These are phyloP conservation scores for Heterococcus sp. DNA, from an alignment of 108 stramenopile genomes.

Conservation along the genomic window DNA sequence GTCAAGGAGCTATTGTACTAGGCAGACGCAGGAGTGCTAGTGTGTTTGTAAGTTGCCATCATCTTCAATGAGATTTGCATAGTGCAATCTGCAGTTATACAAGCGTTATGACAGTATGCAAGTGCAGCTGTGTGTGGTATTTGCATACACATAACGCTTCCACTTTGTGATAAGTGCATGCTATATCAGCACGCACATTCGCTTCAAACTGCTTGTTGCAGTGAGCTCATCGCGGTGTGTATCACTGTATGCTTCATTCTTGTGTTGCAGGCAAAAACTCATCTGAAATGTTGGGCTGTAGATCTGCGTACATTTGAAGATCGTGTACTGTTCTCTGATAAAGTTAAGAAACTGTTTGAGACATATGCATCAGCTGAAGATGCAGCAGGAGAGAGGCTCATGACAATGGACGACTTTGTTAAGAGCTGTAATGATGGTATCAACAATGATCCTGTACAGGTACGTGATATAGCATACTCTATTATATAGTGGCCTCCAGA, in stretches of 20 bases:
- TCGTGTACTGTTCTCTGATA: slow-evolving; percentile 33
- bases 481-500: too few species aligned
- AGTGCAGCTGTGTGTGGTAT: too few species aligned
- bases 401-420: slow-evolving; percentile 64
- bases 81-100: too few species aligned
- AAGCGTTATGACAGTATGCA: too few species aligned
- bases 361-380: slow-evolving; percentile 30
- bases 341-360: slow-evolving; percentile 39
- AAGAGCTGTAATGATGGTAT: slow-evolving; percentile 32
- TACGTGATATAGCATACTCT: background rate
- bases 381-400: slow-evolving; percentile 27
- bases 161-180: too few species aligned
- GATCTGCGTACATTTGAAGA: slow-evolving; percentile 49
- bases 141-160: too few species aligned
- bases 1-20: background rate
- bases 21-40: background rate
- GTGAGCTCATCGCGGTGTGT: slow-evolving; percentile 1
- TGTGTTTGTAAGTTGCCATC: background rate
- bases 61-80: too few species aligned
- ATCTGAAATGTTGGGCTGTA: slow-evolving; percentile 57
- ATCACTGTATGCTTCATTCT: slow-evolving; percentile 15
- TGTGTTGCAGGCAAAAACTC: slow-evolving; percentile 19
- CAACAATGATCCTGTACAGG: background rate
- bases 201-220: background rate
- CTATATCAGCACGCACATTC: too few species aligned